phyloP scores from a whole-genome alignment of 345 rosid genomes.

The Mangifera indica region DNA sequence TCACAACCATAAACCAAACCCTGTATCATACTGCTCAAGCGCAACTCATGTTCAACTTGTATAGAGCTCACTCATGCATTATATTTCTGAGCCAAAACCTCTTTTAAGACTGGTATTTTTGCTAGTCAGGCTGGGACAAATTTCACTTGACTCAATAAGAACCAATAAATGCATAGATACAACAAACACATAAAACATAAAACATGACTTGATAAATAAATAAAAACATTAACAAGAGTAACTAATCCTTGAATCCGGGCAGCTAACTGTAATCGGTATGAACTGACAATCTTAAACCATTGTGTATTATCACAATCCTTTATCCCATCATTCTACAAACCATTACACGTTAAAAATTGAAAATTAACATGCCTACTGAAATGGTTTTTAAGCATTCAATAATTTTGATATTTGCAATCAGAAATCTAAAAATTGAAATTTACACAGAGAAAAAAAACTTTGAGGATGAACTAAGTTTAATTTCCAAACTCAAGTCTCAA shows the following conservation, averaged over 20 bases:
- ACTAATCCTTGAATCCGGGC: not conserved
- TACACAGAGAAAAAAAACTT: no score
- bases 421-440: not conserved
- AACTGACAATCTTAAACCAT: not conserved
- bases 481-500: no score
- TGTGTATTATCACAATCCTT: not conserved
- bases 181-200: not conserved
- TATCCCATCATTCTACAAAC: not conserved
- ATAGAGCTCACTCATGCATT: not conserved
- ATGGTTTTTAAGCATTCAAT: not conserved
- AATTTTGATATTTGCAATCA: not conserved
- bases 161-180: not conserved
- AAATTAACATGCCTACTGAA: not conserved
- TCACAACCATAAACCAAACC: not conserved
- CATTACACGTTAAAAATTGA: not conserved
- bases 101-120: not conserved
- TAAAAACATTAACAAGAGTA: no score
- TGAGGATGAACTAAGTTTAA: no score
- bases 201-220: not conserved
- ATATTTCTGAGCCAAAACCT: not conserved
- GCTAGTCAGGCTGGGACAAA: not conserved
- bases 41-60: not conserved
- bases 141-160: not conserved
- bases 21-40: no score
- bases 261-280: not conserved